Base-by-base conservation (phyloP, 78 protist species). In the Protostelium mycophagum region DNA sequence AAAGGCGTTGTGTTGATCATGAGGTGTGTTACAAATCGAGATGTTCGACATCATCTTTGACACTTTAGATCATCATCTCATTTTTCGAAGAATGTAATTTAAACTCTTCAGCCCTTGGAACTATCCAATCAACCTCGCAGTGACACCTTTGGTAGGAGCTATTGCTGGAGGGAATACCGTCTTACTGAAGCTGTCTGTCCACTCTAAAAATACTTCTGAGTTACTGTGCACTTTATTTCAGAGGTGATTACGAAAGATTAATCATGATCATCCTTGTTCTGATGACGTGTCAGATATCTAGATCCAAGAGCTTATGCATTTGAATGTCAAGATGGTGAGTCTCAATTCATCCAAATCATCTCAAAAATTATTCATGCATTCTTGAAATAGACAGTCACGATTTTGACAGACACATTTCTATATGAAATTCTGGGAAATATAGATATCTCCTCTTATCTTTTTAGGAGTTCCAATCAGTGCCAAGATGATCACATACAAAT, bases 141-240 rank as follows among this genome's bases (percentile, higher is more conserved):
- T 93, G 85, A 38, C 88, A 31, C 95, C 95, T 38, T 85, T 95
- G 83, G 83, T 94, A 37, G 98, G 97, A 31, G 99, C 99, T 1
- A 89, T 98, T 34, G 96, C 99, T 34, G 99, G 98, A 0, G 99
- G 99, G 73, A 95, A 95, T 90, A 51, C 87, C 37, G 96, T 93
- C 1, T 38, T 96, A 31, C 73, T 98, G 38, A 98, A 97, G 88
- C 97, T 98, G 28, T 93, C 96, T 9, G 91, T 92, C 51, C 88
- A 87, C 38, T 28, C 94, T 23, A 88, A 88, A 1, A 38, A 37
- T 29, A 5, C 36, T 51, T 34, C 96, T 9, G 63, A 86, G 38
- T 37, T 94, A 0, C 36, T 97, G 34, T 63, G 83, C 38, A 16
- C 1, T 37, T 84, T 91, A 23, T 37, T 97, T 0, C 92, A 85